These are phyloP conservation scores for Spergularia bocconei DNA, from an alignment of 148 eudicot genomes.

Conservation along the genomic window DNA sequence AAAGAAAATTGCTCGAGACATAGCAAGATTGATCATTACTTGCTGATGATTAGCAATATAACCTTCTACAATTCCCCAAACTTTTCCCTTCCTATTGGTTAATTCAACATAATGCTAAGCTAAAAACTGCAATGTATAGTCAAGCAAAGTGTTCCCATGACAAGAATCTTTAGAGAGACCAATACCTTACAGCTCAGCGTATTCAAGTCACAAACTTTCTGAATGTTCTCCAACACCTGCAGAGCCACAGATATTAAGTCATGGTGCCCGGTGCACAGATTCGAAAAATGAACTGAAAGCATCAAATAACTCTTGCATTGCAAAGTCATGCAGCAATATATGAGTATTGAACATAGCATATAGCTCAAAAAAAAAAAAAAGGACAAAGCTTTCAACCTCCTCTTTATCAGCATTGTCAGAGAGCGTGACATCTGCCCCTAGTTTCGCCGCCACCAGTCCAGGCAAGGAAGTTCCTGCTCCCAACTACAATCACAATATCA, in stretches of 20 bases:
- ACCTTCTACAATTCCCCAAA: neutral
- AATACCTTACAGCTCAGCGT: conserved; percentile 59
- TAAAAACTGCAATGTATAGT: neutral
- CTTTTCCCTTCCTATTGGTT: neutral
- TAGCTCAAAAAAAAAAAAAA: neutral
- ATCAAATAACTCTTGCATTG: neutral
- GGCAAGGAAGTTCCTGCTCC: conserved; percentile 98
- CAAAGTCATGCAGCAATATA: neutral
- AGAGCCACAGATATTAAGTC: neutral
- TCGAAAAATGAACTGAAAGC: neutral
- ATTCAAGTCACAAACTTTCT: conserved; percentile 61
- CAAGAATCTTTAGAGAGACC: neutral
- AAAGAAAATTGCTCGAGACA: neutral
- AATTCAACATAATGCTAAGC: neutral
- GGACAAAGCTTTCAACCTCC: conserved; percentile 45
- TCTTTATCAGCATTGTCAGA: conserved; percentile 59
- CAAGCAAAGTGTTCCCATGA: neutral
- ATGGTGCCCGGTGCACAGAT: neutral
- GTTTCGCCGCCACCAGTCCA: conserved; percentile 90
- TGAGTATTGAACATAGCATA: neutral
- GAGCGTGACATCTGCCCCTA: conserved; percentile 81
- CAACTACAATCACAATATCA: conserved; percentile 41
- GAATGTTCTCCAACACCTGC: conserved; percentile 87
- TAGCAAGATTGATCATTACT: neutral
- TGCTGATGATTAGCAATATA: neutral